These are phyloP conservation scores for Moesziomyces parantarcticus DNA, from an alignment of 1,284 basidiomycete species.

Conservation along the genomic window DNA sequence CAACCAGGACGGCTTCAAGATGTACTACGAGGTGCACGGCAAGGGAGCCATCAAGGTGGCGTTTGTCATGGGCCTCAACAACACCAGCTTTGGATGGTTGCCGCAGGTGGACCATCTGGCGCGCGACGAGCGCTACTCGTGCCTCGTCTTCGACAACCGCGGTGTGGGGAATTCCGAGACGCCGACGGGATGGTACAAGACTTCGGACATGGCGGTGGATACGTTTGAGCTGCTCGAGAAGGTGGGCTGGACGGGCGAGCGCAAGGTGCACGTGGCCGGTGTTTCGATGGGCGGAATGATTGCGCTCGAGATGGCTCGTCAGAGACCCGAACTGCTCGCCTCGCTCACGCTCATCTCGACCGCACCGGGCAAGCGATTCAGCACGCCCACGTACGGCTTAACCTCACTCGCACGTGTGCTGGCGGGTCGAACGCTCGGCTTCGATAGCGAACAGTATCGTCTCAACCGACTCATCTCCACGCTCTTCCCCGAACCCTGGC, in stretches of 20 bases:
- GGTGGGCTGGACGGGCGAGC: constrained; percentile 76
- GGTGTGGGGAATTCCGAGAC: constrained; percentile 82
- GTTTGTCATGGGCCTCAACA: constrained; percentile 68
- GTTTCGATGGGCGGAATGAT: constrained; percentile 88
- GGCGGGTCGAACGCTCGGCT: constrained; percentile 70
- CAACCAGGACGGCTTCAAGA: constrained; percentile 45
- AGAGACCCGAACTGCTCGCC: constrained; percentile 34
- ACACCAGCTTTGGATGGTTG: constrained; percentile 68
- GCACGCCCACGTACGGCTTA: constrained; percentile 57
- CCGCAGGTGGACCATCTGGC: constrained; percentile 67
- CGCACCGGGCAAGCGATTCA: constrained; percentile 46
- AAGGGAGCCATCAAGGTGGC: constrained; percentile 51
- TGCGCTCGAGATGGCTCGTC: constrained; percentile 69
- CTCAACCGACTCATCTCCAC: constrained; percentile 74
- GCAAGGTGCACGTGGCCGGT: constrained; percentile 79
- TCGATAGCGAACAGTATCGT: constrained; percentile 72
- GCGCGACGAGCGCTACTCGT: constrained; percentile 70
- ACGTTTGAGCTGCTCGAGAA: constrained; percentile 75
- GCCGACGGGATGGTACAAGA: constrained; percentile 71
- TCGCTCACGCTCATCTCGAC: constrained; percentile 61
- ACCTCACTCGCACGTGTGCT: constrained; percentile 67
- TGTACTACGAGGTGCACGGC: constrained; percentile 68
- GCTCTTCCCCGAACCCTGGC: constrained; percentile 75
- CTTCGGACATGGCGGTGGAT: constrained; percentile 83
- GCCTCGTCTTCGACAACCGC: constrained; percentile 86